These are phyloP conservation scores for Psilocybe azurescens DNA, from an alignment of 768 basidiomycete genomes.

Conservation along the genomic window DNA sequence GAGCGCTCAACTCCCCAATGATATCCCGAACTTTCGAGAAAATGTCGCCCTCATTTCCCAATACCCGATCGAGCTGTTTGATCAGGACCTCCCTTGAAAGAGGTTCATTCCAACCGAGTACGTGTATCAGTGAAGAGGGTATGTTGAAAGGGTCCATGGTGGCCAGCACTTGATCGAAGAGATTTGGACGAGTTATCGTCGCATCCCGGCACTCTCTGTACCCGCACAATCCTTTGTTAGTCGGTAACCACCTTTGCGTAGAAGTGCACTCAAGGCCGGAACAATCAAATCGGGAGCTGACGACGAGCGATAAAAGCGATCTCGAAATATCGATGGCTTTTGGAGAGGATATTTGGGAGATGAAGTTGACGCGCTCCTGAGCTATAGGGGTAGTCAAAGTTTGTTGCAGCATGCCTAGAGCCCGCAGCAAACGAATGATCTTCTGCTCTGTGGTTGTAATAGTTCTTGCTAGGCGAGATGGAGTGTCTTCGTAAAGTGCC, in stretches of 20 bases:
- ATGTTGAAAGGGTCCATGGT: conserved; percentile 31
- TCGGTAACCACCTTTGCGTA: conserved; percentile 43
- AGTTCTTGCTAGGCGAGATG: conserved; percentile 18
- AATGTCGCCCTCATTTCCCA: conserved; percentile 18
- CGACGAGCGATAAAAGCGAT: conserved; percentile 18
- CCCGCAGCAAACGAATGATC: conserved; percentile 17
- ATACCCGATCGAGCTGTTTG: conserved; percentile 35
- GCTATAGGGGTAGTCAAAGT: conserved; percentile 35
- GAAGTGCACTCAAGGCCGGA: conserved; percentile 11
- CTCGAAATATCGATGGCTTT: conserved; percentile 10
- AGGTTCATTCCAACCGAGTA: conserved; percentile 46
- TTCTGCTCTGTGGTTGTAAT: conserved; percentile 4
- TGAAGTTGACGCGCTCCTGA: conserved; percentile 39
- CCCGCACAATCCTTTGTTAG: conserved; percentile 34
- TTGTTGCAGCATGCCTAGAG: conserved; percentile 32
- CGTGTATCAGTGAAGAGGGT: conserved; percentile 31
- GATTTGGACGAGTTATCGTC: conserved; percentile 22
- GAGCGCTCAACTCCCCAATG: conserved; percentile 34
- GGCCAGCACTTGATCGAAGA: conserved; percentile 47
- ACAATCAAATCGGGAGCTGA: conserved; percentile 23
- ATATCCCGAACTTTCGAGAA: conserved; percentile 28
- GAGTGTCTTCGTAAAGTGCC: conserved; percentile 27
- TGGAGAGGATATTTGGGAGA: conserved; percentile 26
- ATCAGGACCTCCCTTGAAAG: conserved; percentile 34
- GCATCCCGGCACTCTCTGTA: conserved; percentile 35